Percentiles rank a stretch among this genome's conserved stretches.
These are phyloP conservation scores for Aureobasidium sp. DNA, from an alignment of 2,329 filamentous ascomycete genomes.

Conservation along the genomic window DNA sequence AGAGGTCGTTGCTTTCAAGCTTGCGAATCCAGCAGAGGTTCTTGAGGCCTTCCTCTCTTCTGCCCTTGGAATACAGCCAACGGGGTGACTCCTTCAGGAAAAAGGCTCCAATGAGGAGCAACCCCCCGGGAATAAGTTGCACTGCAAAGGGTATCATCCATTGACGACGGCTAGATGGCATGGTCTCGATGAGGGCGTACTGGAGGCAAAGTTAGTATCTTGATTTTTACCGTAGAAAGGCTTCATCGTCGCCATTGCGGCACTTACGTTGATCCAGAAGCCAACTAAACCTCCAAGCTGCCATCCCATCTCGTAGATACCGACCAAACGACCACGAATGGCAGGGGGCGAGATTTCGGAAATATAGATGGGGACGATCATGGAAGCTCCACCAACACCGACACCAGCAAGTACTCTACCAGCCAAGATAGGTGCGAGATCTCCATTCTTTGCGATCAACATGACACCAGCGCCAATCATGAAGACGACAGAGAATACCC, in stretches of 20 bases:
- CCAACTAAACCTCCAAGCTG: conserved; percentile 39
- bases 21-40: conserved; percentile 70
- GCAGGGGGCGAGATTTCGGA: conserved; percentile 37
- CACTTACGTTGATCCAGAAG: conserved; percentile 39
- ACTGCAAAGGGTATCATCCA: conserved; percentile 36
- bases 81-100: conserved; percentile 37
- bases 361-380: conserved; percentile 39
- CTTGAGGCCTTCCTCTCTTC: conserved; percentile 43
- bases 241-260: too few species aligned
- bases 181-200: conserved; percentile 49
- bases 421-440: conserved; percentile 51
- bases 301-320: conserved; percentile 37
- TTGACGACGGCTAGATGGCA: conserved; percentile 34
- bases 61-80: conserved; percentile 45
- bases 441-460: conserved; percentile 52
- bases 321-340: conserved; percentile 39
- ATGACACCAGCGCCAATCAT: conserved; percentile 53
- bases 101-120: conserved; percentile 34
- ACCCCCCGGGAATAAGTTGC: conserved; percentile 37
- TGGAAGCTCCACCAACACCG: conserved; percentile 34
- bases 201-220: too few species aligned
- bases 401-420: conserved; percentile 35
- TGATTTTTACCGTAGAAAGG: too few species aligned
- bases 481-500: conserved; percentile 70
- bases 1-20: conserved; percentile 62